Evolutionary conservation across 2,329 filamentous ascomycete genomes (phyloP), one percentile per base, ranked within the genome.

Genomic region (Arthrinium puccinioides): DNA sequence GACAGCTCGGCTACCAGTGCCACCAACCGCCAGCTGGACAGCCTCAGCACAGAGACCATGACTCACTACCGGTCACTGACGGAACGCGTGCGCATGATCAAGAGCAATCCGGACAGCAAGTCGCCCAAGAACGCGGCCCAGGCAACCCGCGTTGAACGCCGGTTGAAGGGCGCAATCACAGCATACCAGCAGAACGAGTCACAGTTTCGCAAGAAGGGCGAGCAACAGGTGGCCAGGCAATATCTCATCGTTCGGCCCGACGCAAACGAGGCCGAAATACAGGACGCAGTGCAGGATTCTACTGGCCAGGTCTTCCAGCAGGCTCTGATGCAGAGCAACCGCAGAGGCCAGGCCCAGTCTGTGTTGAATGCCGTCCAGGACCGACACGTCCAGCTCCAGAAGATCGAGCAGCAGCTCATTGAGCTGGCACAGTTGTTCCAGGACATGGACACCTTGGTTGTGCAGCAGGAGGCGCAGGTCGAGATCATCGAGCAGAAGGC

Each of bases 391-490:
- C 88, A 86, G 28, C 84, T 98, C 49, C 78, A 88, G 63, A 90
- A 94, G 72, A 95, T 97, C 55, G 88, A 95, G 67, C 72, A 77
- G 55, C 85, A 94, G 57, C 85, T 97, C 76, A 79, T 86, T 9
- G 85, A 95, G 62, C 71, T 98, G 39, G 79, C 84, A 6, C 79
- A 92, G n/a, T 69, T 97, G 38, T 94, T 96, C 76, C 78, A 88
- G 57, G 84, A 96, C 49, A 82, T 97, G 66, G 86, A 95, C 49
- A 79, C 81, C 21, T 69, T 94, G 34, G 82, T 97, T 43, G 73
- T 88, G 24, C 81, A 94, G 66, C 90, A 97, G 61, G 89, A 95
- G 51, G 80, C 76, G 13, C 73, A 83, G 21, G 79, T 97, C 24
- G 68, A 74, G 45, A 76, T 86, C 49, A 94, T 97, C 52, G 87